A percentile compares a stretch with the other conserved stretches of the same genome.
Conservation (phyloP, 177 flowering plant genomes). For the Vitis hybrid region DNA sequence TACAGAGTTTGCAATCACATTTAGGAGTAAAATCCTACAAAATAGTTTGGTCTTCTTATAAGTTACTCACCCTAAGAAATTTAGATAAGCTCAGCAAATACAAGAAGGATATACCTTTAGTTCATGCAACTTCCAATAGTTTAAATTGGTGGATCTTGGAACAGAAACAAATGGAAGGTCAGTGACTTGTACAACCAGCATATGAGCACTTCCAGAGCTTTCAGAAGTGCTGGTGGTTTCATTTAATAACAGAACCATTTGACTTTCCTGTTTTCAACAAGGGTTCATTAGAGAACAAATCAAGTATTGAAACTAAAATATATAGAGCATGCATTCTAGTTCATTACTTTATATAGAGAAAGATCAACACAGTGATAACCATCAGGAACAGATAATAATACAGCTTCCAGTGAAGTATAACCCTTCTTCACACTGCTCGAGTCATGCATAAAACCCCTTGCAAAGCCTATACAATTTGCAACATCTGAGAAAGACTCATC, state of each 20-base stretch:
- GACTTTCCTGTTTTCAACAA: constrained; percentile 64
- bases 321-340: background rate
- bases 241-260: constrained; percentile 75
- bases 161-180: constrained; percentile 72
- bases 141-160: constrained; percentile 34
- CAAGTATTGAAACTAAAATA: background rate
- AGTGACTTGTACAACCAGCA: constrained; percentile 67
- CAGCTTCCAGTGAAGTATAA: constrained; percentile 53
- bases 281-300: background rate
- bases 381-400: constrained; percentile 57
- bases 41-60: background rate
- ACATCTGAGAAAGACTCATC: constrained; percentile 52
- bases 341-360: constrained; percentile 81
- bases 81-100: background rate
- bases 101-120: constrained; percentile 52
- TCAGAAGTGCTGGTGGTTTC: constrained; percentile 55
- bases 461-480: constrained; percentile 65
- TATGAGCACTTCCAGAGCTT: constrained; percentile 56
- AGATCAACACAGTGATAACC: constrained; percentile 82
- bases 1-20: too few species aligned
- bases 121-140: constrained; percentile 59
- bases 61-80: background rate
- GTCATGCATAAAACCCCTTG: constrained; percentile 54
- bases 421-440: constrained; percentile 27
- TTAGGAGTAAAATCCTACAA: background rate